These are phyloP conservation scores for Scutellaria baicalensis DNA, from an alignment of 257 asterid species.

Conservation along the genomic window DNA sequence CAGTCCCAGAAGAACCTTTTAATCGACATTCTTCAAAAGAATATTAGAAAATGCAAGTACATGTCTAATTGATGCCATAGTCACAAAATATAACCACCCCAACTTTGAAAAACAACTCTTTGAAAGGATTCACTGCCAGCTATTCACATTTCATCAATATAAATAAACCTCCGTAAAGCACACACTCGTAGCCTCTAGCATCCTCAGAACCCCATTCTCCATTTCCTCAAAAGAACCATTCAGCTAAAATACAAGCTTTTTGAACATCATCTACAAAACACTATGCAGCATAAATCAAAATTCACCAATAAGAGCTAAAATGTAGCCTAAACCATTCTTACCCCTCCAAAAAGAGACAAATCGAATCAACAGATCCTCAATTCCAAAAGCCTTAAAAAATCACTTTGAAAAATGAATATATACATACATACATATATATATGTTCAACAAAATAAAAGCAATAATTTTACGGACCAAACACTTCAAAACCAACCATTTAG, in stretches of 20 bases:
- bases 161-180: background rate
- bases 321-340: background rate
- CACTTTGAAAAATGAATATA: background rate
- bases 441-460: background rate
- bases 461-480: slow-evolving; percentile 7
- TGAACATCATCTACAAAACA: background rate
- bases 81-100: too few relatives aligned
- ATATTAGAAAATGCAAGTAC: background rate
- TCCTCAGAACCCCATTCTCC: background rate
- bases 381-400: background rate
- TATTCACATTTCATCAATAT: background rate
- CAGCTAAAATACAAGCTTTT: background rate
- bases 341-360: background rate
- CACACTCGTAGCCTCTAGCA: background rate
- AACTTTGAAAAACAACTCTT: background rate
- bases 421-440: too few relatives aligned
- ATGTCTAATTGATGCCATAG: background rate
- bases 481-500: background rate
- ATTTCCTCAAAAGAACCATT: background rate
- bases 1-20: background rate
- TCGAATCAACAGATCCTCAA: background rate
- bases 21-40: background rate
- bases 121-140: background rate
- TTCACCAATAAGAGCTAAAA: background rate
- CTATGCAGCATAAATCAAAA: background rate